Percentiles rank a stretch among this genome's conserved stretches.
phyloP scores from a whole-genome alignment of 1,139 yeast genomes.

The Kodamaea anthophila region DNA sequence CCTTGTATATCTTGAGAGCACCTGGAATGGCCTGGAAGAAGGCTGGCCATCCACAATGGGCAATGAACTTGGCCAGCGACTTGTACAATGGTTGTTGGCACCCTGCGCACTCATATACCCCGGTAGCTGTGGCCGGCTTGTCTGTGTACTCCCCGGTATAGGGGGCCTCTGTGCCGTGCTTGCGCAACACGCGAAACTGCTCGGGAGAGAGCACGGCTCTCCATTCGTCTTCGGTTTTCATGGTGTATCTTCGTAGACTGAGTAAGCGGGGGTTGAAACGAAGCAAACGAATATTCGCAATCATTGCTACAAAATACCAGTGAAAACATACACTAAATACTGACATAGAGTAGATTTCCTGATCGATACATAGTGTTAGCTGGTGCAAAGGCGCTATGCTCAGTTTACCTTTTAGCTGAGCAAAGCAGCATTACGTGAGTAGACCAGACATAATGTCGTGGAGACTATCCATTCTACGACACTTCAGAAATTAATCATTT shows the following conservation, averaged over 20 bases:
- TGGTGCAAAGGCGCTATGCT: too few species aligned
- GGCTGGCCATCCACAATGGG: constrained; percentile 98
- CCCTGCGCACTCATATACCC: constrained; percentile 79
- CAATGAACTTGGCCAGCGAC: constrained; percentile 74
- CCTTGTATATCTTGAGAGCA: constrained; percentile 57
- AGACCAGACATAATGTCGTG: too few species aligned
- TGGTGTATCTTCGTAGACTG: constrained; percentile 4
- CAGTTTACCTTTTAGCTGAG: too few species aligned
- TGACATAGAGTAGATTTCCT: too few species aligned
- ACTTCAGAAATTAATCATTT: too few species aligned
- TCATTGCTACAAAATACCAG: too few species aligned
- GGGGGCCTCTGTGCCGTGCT: constrained; percentile 82
- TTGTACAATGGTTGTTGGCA: constrained; percentile 76
- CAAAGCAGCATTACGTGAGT: too few species aligned
- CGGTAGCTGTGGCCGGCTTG: constrained; percentile 40
- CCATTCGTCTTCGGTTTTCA: constrained; percentile 68
- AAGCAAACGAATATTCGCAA: too few species aligned
- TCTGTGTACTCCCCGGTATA: constrained; percentile 64
- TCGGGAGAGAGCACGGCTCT: constrained; percentile 67
- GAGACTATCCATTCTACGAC: too few species aligned
- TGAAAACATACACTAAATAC: too few species aligned
- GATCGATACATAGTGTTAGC: too few species aligned
- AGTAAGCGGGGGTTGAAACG: too few species aligned
- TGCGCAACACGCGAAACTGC: constrained; percentile 74
- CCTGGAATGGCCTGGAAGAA: constrained; percentile 88